These are phyloP conservation scores for Podaxis pistillaris DNA, from an alignment of 768 basidiomycete species.

Conservation along the genomic window DNA sequence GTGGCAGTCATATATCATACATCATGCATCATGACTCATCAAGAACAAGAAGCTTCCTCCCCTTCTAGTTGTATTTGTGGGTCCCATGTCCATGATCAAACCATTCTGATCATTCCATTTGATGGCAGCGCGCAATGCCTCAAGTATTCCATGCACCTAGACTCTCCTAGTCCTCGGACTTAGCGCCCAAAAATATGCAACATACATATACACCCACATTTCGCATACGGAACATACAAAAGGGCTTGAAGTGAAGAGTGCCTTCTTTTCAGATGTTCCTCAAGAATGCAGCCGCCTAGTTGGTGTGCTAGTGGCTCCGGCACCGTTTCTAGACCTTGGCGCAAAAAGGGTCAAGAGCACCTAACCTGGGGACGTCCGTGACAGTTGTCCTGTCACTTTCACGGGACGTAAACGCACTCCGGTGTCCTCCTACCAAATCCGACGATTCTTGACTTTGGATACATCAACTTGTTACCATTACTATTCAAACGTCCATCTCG, in stretches of 20 bases:
- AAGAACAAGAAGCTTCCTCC: neutral
- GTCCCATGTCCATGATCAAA: neutral
- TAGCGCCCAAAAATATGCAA: neutral
- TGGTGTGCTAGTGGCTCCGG: neutral
- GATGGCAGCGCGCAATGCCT: neutral
- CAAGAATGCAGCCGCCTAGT: neutral
- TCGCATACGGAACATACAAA: neutral
- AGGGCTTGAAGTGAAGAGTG: neutral
- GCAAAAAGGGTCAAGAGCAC: neutral
- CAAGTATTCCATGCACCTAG: neutral
- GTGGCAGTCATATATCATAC: neutral
- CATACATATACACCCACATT: constrained; percentile 5
- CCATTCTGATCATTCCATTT: neutral
- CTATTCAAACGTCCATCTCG: neutral
- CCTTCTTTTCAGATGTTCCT: neutral
- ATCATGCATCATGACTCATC: no score
- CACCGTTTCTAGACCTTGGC: neutral
- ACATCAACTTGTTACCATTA: neutral
- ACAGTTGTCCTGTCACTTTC: neutral
- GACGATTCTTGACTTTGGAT: neutral
- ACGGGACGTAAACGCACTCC: neutral
- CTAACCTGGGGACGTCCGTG: neutral
- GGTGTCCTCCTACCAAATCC: neutral
- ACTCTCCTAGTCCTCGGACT: neutral
- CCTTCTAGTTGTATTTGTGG: neutral